Evolutionary conservation across 2,329 filamentous ascomycete species (phyloP), one percentile per base, ranked within the genome.

Genomic region (Aspergillus hortae): DNA sequence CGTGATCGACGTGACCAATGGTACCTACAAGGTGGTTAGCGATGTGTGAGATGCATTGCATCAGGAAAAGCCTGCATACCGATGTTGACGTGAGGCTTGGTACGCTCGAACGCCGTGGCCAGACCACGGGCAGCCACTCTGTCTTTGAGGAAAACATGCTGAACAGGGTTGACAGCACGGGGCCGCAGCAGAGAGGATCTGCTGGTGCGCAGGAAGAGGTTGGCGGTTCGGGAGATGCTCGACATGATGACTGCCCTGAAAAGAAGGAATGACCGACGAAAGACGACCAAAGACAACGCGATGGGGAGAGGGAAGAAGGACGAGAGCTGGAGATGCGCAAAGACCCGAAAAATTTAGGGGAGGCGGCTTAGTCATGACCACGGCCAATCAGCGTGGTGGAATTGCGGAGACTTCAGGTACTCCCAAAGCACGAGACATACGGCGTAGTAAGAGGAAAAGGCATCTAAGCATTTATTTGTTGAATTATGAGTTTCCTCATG

Each of bases 1-100:
- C 92, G 80, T 99, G 92, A 84, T 99, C 94, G 77, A 99, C 94
- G 81, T 99, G 94, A 66, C 94, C 94, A 78, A 99, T 99, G 65
- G 94, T 99, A 74, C 88, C 88, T 92, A 50, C 44, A 30, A 4
- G n/a, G 15, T 25, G 6, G 12, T 50, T 36, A 53, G 43, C 27
- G 35, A 44, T 12, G 15, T 38, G 35, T 38, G n/a, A 36, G 7
- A 38, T 44, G 21, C 9, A 46, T 12, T 35, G 40, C 54, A 40
- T 49, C 40, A 36, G 5, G 25, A 12, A 44, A 21, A 5, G 14
- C 14, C 10, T 40, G 51, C 80, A 62, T 80, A 89, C 94, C 94
- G 70, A 99, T 94, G 80, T 99, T 99, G 62, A 99, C 92, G 75
- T 99, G 94, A 54, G 94, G 94, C 83, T 99, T 99, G 71, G 81